Conservation (phyloP, 768 basidiomycete genomes). For the Coprinellus micaceus region DNA sequence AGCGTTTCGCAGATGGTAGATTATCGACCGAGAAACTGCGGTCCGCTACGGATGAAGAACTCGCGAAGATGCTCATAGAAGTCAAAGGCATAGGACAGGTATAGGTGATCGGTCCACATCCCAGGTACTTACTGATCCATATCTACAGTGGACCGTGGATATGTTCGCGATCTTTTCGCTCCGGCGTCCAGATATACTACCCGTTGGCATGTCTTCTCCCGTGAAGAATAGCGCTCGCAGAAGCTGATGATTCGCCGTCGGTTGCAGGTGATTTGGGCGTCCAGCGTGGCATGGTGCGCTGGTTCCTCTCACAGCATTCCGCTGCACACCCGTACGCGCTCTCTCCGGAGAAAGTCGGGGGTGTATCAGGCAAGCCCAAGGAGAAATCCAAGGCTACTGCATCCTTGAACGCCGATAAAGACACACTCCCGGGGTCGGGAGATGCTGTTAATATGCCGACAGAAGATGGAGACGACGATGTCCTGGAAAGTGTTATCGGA, state of each 20-base stretch:
- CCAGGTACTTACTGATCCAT: conserved; percentile 4
- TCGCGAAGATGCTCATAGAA: conserved; percentile 69
- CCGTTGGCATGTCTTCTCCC: conserved; percentile 28
- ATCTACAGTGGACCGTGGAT: conserved; percentile 71
- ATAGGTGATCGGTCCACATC: conserved; percentile 20
- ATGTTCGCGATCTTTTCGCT: conserved; percentile 93
- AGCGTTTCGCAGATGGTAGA: conserved; percentile 76
- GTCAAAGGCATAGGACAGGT: conserved; percentile 79
- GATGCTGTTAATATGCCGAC: conserved; percentile 10
- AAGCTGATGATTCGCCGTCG: not conserved
- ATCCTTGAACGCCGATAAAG: conserved; percentile 24
- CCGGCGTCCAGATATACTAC: conserved; percentile 75
- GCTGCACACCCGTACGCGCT: conserved; percentile 44
- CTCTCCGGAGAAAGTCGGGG: conserved; percentile 47
- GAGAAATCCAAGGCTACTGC: conserved; percentile 1
- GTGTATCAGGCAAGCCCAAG: conserved; percentile 12
- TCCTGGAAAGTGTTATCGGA: conserved; percentile 27
- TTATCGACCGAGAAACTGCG: conserved; percentile 70
- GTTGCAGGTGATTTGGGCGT: conserved; percentile 76
- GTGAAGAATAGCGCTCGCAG: not conserved
- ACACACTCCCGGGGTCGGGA: conserved; percentile 28
- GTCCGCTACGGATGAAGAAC: conserved; percentile 69
- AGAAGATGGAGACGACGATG: conserved; percentile 31
- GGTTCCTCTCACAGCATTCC: conserved; percentile 64
- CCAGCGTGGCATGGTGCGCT: conserved; percentile 66